Conservation (phyloP, 2,329 filamentous ascomycete genomes). For the Pleurostoma richardsiae region DNA sequence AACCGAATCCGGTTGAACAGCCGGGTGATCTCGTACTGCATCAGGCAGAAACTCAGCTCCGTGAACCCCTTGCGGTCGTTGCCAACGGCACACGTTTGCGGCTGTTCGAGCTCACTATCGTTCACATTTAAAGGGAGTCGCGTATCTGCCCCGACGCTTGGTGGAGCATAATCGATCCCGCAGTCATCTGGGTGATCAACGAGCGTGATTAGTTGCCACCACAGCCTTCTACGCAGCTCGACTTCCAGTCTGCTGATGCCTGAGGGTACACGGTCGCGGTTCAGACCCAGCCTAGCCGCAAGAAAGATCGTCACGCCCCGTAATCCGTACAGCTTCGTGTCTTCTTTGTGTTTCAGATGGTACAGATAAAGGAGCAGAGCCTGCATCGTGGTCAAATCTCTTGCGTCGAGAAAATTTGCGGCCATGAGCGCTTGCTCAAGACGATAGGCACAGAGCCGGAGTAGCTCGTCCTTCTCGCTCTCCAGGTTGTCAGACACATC, state of each 20-base stretch:
- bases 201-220: background rate
- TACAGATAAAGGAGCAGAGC: background rate
- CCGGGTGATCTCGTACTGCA: slow-evolving; percentile 1
- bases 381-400: background rate
- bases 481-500: background rate
- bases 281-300: background rate
- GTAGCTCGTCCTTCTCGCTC: background rate
- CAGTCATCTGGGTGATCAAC: background rate
- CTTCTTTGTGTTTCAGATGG: slow-evolving; percentile 1
- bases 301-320: background rate
- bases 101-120: background rate
- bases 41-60: background rate
- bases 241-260: background rate
- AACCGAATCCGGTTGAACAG: background rate
- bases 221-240: background rate
- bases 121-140: background rate
- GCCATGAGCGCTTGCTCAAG: background rate
- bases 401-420: background rate
- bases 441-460: background rate
- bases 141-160: background rate
- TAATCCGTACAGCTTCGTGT: background rate
- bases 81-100: background rate
- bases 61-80: background rate
- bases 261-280: background rate
- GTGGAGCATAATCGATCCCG: background rate